Evolutionary conservation across 768 basidiomycete species (phyloP), one percentile per base, ranked within the genome.

Genomic region (Phaffia tasmanica): DNA sequence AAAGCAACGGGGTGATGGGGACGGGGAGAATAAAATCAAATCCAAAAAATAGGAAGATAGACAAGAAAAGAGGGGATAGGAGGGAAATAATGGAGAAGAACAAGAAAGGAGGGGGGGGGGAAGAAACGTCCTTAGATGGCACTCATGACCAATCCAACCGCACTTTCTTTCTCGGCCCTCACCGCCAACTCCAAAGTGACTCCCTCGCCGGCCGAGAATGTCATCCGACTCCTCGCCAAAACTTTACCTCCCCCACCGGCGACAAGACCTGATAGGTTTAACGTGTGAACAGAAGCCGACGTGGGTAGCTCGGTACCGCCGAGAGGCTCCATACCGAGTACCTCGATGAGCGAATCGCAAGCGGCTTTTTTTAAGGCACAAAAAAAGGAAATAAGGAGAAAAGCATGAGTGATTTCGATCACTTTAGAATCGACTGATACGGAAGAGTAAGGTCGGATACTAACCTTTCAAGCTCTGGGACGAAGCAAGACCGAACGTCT

Each of bases 201-300:
- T 11, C 95, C 95, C 71, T 86, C 81, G 19, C 89, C 91, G 69
- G 85, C 80, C 54, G 87, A 85, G 77, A 83, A 97, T 15, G 94
- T 97, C 95, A 98, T 99, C 69, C 94, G 83, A 79, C 88, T 89
- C 69, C 92, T 84, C 27, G 85, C 92, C 64, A 99, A 82, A 42
- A 95, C 88, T 79, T 97, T 97, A n/a, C 92, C 93, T 29, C 89
- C 91, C 27, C 92, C 92, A 42, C 94, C 93, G 29, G 83, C 81
- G 21, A 95, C 87, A 70, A 98, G 73, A 54, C 95, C 95, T 19
- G 92, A 89, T 53, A 99, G 76, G 73, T 94, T 93, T 63, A 99
- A 81, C 32, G 93, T 94, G 77, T 99, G 95, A 58, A 97, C 87
- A 3, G 91, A 86, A 11, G 85, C 80, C 30, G 88, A 88, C 23